Evolutionary conservation across 306 rosid genomes (phyloP), one percentile per base, ranked within the genome.

Genomic region (Castanea mollissima): DNA sequence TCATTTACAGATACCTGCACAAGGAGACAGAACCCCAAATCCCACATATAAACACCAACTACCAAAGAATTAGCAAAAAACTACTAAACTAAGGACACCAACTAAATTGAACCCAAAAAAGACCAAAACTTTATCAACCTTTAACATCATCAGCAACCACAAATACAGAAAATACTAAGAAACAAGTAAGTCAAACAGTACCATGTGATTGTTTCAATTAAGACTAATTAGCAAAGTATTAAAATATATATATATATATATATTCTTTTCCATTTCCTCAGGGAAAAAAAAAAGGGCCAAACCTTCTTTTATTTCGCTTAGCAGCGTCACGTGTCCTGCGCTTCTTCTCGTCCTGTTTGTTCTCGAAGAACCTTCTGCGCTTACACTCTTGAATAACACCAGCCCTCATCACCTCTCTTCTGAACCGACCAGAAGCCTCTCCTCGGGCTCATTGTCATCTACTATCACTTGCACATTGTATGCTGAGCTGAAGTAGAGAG

Each of bases 321-420:
- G 99, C 94, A 75, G 96, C 94, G n/a, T 95, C 99, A 3, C 97
- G 92, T 11, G 73, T 1, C 83, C 71, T 89, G 34, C 98, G 94
- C 80, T 93, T 95, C 92, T 86, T 90, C 80, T 89, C 88, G 4
- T 92, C 97, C 82, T 90, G 98, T 57, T 84, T 80, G 81, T 80
- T 92, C 86, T 94, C 97, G 18, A 78, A 83, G 83, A 67, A 89
- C 74, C 80, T 83, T 78, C 97, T 87, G 59, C 98, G 81, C 88
- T 86, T 91, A 49, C 86, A 81, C 71, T 92, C 97, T 75, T 94
- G 94, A 71, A 94, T 85, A 51, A 94, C 81, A 11, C 97, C 97
- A 18, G 99, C 93, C 69, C 52, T 85, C 92, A 92, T 84, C 11
- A 92, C 97, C 85, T 94, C 97, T 51, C 97, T 79, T 1, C 93